phyloP scores from a whole-genome alignment of 2,329 filamentous ascomycete genomes.

The Tricladium varicosporioides region DNA sequence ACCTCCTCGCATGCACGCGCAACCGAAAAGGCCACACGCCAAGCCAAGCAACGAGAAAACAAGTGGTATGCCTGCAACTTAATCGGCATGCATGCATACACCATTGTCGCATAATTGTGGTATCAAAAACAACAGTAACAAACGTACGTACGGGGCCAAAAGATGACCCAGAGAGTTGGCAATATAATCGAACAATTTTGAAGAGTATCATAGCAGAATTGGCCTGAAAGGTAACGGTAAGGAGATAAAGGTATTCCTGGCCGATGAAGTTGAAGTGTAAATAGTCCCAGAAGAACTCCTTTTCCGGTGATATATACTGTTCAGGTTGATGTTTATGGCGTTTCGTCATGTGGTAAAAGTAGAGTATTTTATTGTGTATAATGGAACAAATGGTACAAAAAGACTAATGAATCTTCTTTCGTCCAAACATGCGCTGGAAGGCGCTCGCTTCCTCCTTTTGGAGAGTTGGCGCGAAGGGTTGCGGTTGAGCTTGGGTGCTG shows the following conservation, averaged over 20 bases:
- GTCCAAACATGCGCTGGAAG: slow-evolving; percentile 30
- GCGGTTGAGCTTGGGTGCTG: slow-evolving; percentile 17
- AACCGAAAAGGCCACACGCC: too few species aligned
- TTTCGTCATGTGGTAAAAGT: background rate
- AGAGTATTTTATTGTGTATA: background rate
- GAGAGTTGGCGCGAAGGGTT: slow-evolving; percentile 20
- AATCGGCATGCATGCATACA: background rate
- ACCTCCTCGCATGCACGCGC: too few species aligned
- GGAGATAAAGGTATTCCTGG: too few species aligned
- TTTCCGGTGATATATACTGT: too few species aligned
- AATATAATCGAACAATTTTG: background rate
- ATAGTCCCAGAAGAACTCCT: background rate
- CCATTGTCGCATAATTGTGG: slow-evolving; percentile 5
- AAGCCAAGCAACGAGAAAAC: too few species aligned
- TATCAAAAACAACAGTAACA: slow-evolving; percentile 2
- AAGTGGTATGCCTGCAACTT: too few species aligned
- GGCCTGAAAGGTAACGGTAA: too few species aligned
- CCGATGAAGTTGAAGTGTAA: background rate
- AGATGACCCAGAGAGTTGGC: too few species aligned
- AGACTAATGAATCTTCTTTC: slow-evolving; percentile 25
- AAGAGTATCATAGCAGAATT: too few species aligned
- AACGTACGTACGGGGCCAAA: background rate
- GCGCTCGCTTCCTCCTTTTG: slow-evolving; percentile 26
- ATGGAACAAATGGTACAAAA: background rate
- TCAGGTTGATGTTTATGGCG: too few species aligned